Base-by-base conservation (phyloP, 768 basidiomycete genomes). In the Russula ochroleuca region DNA sequence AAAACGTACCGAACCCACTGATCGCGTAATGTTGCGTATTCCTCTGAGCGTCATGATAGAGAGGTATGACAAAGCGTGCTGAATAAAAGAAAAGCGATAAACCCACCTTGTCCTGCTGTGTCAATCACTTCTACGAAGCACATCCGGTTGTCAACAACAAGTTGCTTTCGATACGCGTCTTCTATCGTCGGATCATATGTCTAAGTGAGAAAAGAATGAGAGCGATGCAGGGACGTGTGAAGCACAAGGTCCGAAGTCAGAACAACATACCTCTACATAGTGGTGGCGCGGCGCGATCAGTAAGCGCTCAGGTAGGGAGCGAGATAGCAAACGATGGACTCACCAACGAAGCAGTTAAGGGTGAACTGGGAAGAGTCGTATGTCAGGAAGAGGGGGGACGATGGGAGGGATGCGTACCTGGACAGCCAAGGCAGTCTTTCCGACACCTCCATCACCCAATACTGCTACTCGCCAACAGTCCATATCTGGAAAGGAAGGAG, bases 171-270 rank as follows among this genome's bases (percentile, higher is more conserved):
- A 78, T 98, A 97, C 67, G 94, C 94, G 75, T 97, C 94, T 78
- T 98, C 94, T 84, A 98, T 98, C 70, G 94, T 98, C 62, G 94
- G 94, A 79, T 98, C 94, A 76, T 98, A 98, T 57, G 93, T 93
- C 92, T 96, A 35, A 68, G 61, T 45, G 31, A 58, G 59, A 65
- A 50, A 55, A 45, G 28, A 38, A 45, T 57, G 40, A 23, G 48
- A 45, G 35, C 21, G 64, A 62, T 45, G 33, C 63, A 28, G 56
- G 58, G 70, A 17, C 45, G 25, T 68, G 63, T 45, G 3, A 37
- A 23, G 68, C 62, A 48, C 45, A n/a, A 57, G 59, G 61, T 47
- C 41, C 54, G 67, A 25, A 43, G n/a, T 37, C 17, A 40, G 53
- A 33, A 31, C 53, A 62, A 70, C 78, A 55, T 62, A 87, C 88